Conservation (phyloP, 2,329 filamentous ascomycete species). For the Tolypocladium paradoxum region DNA sequence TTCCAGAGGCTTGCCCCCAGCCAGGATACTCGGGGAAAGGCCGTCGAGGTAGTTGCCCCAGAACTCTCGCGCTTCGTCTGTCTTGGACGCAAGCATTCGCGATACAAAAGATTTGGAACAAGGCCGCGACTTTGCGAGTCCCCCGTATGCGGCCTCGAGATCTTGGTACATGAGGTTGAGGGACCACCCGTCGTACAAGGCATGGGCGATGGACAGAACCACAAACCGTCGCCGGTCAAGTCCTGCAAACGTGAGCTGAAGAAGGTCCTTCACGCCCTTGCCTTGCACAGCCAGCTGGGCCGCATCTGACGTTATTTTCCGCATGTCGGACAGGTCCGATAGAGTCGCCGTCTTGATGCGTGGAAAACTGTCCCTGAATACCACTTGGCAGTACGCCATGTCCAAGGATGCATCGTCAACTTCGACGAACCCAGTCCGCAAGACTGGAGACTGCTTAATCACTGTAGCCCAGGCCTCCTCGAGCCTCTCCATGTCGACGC, state of each 20-base stretch:
- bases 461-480: slow-evolving; percentile 51
- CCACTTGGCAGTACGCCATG: slow-evolving; percentile 38
- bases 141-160: slow-evolving; percentile 53
- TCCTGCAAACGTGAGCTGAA: slow-evolving; percentile 37
- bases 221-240: slow-evolving; percentile 28
- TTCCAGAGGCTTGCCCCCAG: not conserved
- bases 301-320: slow-evolving; percentile 23
- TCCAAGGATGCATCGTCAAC: slow-evolving; percentile 49
- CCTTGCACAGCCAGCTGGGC: slow-evolving; percentile 23
- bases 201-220: slow-evolving; percentile 68
- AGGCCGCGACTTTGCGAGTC: slow-evolving; percentile 28
- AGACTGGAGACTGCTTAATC: slow-evolving; percentile 51
- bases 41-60: slow-evolving; percentile 61
- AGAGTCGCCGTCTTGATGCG: slow-evolving; percentile 14
- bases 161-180: slow-evolving; percentile 63
- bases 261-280: slow-evolving; percentile 26
- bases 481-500: slow-evolving; percentile 46
- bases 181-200: slow-evolving; percentile 84
- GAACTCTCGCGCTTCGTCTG: slow-evolving; percentile 34
- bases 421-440: slow-evolving; percentile 63
- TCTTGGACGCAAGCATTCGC: slow-evolving; percentile 9
- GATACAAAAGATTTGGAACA: slow-evolving; percentile 41
- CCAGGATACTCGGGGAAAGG: slow-evolving; percentile 24
- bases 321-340: slow-evolving; percentile 20
- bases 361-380: slow-evolving; percentile 18